A percentile compares a stretch with the other conserved stretches of the same genome.
Evolutionary conservation across 441 rosid species (phyloP).

Genomic region (Pelargonium australe): DNA sequence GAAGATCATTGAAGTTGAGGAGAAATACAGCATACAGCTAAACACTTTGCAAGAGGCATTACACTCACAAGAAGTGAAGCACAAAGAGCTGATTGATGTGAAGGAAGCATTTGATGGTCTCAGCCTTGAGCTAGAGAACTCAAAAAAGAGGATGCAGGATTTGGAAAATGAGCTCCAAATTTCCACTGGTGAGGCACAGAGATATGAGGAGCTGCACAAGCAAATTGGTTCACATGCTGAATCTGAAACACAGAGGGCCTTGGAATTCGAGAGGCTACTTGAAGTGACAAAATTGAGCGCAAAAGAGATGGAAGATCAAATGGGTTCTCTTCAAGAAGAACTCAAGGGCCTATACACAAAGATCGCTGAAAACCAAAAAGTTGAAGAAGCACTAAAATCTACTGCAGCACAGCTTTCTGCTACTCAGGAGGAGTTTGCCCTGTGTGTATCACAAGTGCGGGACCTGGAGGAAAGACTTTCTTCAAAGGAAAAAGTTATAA

Average conservation of each 20-base stretch:
- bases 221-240: slow-evolving; percentile 72
- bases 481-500: slow-evolving; percentile 56
- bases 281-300: slow-evolving; percentile 48
- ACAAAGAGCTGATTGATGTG: slow-evolving; percentile 61
- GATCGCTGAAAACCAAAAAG: slow-evolving; percentile 58
- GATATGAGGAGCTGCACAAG: slow-evolving; percentile 76
- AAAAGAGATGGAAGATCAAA: slow-evolving; percentile 58
- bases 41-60: slow-evolving; percentile 55
- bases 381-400: slow-evolving; percentile 62
- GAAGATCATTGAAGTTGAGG: slow-evolving; percentile 58
- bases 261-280: slow-evolving; percentile 69
- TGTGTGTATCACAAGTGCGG: slow-evolving; percentile 48
- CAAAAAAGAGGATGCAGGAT: slow-evolving; percentile 59
- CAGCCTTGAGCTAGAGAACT: slow-evolving; percentile 55
- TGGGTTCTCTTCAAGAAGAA: slow-evolving; percentile 59
- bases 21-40: slow-evolving; percentile 53
- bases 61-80: slow-evolving; percentile 63
- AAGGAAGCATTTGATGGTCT: slow-evolving; percentile 70
- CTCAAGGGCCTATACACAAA: slow-evolving; percentile 55
- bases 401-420: slow-evolving; percentile 55
- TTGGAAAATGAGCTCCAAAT: slow-evolving; percentile 53
- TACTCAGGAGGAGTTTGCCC: slow-evolving; percentile 56
- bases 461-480: slow-evolving; percentile 56
- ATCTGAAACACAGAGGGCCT: slow-evolving; percentile 63
- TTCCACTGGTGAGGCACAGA: slow-evolving; percentile 57